phyloP scores from a whole-genome alignment of 1,284 basidiomycete genomes.

The Trichosporon coremiiforme region DNA sequence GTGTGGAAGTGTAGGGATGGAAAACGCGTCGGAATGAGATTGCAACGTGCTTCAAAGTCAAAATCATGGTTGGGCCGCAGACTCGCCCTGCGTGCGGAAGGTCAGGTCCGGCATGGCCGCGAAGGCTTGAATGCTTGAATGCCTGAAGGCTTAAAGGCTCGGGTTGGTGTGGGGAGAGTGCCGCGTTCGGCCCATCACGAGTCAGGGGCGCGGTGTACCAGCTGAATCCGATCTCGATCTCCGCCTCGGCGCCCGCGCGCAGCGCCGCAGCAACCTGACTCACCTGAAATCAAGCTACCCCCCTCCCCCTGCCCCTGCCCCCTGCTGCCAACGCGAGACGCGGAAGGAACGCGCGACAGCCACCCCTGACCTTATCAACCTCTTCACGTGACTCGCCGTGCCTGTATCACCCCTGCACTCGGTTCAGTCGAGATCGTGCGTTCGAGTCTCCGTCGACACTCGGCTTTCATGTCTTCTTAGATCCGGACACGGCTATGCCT shows the following conservation, averaged over 20 bases:
- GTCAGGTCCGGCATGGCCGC: not conserved
- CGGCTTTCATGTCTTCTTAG: not conserved
- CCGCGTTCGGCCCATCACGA: not conserved
- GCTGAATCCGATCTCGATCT: slow-evolving; percentile 5
- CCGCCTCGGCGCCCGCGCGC: not conserved
- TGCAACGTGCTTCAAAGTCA: not conserved
- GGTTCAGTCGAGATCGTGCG: not conserved
- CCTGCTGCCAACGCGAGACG: too few relatives aligned
- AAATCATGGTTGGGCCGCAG: not conserved
- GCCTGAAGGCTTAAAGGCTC: too few relatives aligned
- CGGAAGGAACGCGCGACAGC: not conserved
- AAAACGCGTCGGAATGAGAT: slow-evolving; percentile 6
- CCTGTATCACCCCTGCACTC: not conserved
- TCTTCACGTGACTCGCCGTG: not conserved
- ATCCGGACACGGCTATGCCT: not conserved
- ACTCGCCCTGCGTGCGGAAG: not conserved
- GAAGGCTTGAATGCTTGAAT: not conserved
- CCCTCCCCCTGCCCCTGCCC: too few relatives aligned
- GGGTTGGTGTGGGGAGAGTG: not conserved
- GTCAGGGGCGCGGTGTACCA: not conserved
- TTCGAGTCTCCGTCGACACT: not conserved
- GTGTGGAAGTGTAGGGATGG: not conserved
- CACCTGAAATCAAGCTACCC: too few relatives aligned
- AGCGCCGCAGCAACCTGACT: not conserved
- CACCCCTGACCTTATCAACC: not conserved